Percentiles rank a stretch among this genome's conserved stretches.
These are phyloP conservation scores for Colletotrichum aenigma DNA, from an alignment of 2,329 filamentous ascomycete genomes.

Conservation along the genomic window DNA sequence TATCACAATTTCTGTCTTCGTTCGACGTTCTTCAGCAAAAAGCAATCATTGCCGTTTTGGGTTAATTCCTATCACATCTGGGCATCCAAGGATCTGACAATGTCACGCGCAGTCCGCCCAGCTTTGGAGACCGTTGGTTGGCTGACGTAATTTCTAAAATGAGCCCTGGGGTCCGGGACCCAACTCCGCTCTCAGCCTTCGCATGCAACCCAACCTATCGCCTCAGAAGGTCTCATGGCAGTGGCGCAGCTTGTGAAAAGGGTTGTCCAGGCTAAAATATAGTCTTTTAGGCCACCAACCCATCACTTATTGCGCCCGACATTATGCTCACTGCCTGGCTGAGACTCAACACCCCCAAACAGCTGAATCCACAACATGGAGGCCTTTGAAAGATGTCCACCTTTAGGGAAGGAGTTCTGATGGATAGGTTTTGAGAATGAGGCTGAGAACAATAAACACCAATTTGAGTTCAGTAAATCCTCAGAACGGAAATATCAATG, in stretches of 20 bases:
- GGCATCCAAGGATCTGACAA: background rate
- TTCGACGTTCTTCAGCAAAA: background rate
- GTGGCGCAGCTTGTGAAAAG: background rate
- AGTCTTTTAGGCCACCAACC: background rate
- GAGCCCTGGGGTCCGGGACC: background rate
- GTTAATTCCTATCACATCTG: background rate
- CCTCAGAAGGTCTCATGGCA: background rate
- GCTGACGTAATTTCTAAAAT: background rate
- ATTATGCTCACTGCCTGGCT: background rate
- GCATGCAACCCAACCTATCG: background rate
- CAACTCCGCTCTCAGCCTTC: background rate
- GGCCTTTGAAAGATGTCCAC: background rate
- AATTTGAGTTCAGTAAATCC: background rate
- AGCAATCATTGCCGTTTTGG: background rate
- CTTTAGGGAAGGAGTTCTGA: fast-evolving
- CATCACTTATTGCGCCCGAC: background rate
- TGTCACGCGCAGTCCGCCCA: background rate
- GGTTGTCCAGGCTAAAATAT: background rate
- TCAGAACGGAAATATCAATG: background rate
- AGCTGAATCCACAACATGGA: background rate
- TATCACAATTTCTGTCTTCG: background rate
- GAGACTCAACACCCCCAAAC: background rate
- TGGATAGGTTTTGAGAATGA: background rate
- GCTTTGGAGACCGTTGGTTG: background rate
- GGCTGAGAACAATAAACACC: background rate